A percentile compares a stretch with the other conserved stretches of the same genome.
These are phyloP conservation scores for Phytopythium montanum DNA, from an alignment of 352 stramenopile genomes.

Conservation along the genomic window DNA sequence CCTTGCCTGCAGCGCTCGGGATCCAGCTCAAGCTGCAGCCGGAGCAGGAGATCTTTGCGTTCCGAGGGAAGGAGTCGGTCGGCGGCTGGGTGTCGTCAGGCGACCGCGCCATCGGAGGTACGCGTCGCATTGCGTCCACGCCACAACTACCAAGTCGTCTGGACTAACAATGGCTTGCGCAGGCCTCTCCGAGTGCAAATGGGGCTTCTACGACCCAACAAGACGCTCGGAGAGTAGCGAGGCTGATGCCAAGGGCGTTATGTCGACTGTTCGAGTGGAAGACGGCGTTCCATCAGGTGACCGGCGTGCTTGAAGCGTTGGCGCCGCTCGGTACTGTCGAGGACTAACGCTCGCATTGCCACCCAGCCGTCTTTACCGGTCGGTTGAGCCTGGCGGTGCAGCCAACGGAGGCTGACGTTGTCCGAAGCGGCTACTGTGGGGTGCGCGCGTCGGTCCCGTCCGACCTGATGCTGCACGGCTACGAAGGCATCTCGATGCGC, in stretches of 20 bases:
- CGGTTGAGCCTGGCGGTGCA: conserved; percentile 68
- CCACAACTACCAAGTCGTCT: not conserved
- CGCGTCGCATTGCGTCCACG: not conserved
- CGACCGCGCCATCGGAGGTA: conserved; percentile 80
- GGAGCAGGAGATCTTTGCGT: conserved; percentile 78
- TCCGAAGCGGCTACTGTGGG: conserved; percentile 84
- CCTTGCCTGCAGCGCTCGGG: conserved; percentile 44
- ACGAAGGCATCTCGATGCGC: conserved; percentile 81
- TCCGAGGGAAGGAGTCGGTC: conserved; percentile 46
- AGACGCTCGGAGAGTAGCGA: conserved; percentile 11
- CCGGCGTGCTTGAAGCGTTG: not conserved
- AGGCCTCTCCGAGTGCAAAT: conserved; percentile 68
- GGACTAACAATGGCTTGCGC: conserved; percentile 1
- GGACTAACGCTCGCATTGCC: not conserved
- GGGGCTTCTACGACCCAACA: conserved; percentile 51
- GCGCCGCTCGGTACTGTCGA: not conserved
- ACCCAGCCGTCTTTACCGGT: conserved; percentile 68
- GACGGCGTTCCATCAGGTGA: conserved; percentile 50
- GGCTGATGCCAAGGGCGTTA: conserved; percentile 18
- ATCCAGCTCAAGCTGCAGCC: conserved; percentile 69
- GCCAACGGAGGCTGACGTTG: conserved; percentile 69
- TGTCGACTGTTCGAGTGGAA: conserved; percentile 45
- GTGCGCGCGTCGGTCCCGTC: conserved; percentile 58
- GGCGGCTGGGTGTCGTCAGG: conserved; percentile 69
- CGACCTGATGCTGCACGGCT: conserved; percentile 64